Evolutionary conservation across 163 green algal species (phyloP).

Genomic region (Chloroidium sp.): DNA sequence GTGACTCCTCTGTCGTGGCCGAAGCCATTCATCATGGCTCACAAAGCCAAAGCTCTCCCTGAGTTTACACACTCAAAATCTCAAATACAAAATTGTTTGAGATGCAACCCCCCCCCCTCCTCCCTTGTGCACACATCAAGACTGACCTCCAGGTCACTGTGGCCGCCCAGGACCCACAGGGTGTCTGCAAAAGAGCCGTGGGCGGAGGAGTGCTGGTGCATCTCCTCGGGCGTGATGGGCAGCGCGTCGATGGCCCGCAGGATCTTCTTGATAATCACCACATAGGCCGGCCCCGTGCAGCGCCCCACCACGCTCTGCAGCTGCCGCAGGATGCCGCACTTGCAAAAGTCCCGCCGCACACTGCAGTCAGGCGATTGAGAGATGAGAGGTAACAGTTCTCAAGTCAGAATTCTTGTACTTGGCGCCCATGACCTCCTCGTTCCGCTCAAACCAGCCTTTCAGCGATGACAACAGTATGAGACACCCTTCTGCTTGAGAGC

Average conservation of each 20-base stretch:
- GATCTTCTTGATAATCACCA: conserved; percentile 58
- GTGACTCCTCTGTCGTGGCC: too few relatives aligned
- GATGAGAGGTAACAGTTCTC: background rate
- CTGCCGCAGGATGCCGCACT: conserved; percentile 68
- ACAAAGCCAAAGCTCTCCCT: background rate
- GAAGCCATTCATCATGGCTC: background rate
- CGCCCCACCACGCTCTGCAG: conserved; percentile 46
- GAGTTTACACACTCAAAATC: background rate
- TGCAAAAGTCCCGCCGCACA: conserved; percentile 57
- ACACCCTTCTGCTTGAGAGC: background rate
- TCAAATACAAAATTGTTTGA: too few relatives aligned
- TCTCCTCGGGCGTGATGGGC: conserved; percentile 55
- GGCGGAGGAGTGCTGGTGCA: conserved; percentile 53
- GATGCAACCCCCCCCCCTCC: too few relatives aligned
- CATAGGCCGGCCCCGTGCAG: conserved; percentile 30
- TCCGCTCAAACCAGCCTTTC: background rate
- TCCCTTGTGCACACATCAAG: background rate
- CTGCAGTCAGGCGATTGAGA: conserved; percentile 10
- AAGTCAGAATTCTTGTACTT: background rate
- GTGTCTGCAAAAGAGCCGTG: conserved; percentile 73
- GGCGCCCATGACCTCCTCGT: background rate
- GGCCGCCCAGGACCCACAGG: conserved; percentile 38
- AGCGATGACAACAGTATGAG: background rate
- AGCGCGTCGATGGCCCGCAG: conserved; percentile 54
- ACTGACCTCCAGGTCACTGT: conserved; percentile 29